These are phyloP conservation scores for Oldenlandia corymbosa DNA, from an alignment of 257 asterid genomes.

Conservation along the genomic window DNA sequence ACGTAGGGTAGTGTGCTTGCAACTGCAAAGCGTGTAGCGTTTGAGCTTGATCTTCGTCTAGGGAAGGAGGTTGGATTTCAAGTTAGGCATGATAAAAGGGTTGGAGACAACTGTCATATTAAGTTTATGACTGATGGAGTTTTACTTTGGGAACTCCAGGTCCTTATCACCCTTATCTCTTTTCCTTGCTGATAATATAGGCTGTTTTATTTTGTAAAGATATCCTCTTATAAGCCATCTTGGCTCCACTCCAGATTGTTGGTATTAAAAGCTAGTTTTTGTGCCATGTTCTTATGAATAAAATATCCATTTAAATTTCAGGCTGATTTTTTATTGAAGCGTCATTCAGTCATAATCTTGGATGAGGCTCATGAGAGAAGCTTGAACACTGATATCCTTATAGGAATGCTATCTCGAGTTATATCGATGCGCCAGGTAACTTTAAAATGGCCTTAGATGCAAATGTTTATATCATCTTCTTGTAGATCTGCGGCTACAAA, in stretches of 20 bases:
- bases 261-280: too few species aligned
- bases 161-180: slow-evolving; percentile 18
- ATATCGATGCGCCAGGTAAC: slow-evolving; percentile 74
- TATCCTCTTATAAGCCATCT: too few species aligned
- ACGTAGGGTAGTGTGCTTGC: slow-evolving; percentile 96
- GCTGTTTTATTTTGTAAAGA: not conserved
- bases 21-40: slow-evolving; percentile 93
- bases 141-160: slow-evolving; percentile 97
- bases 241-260: too few species aligned
- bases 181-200: slow-evolving; percentile 1
- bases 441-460: slow-evolving; percentile 13
- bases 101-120: slow-evolving; percentile 78
- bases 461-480: slow-evolving; percentile 1
- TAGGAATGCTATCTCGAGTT: slow-evolving; percentile 99
- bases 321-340: slow-evolving; percentile 80
- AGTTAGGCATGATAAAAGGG: slow-evolving; percentile 88
- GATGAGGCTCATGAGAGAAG: slow-evolving; percentile 99
- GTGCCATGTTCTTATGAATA: slow-evolving; percentile 1
- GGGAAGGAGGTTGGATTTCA: slow-evolving; percentile 97
- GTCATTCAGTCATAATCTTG: slow-evolving; percentile 78
- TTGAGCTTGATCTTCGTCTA: slow-evolving; percentile 73
- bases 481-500: not conserved
- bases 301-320: slow-evolving; percentile 24
- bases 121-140: slow-evolving; percentile 99
- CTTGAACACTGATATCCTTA: slow-evolving; percentile 91